phyloP scores from a whole-genome alignment of 2,329 filamentous ascomycete genomes.

The Colletotrichum siamense region DNA sequence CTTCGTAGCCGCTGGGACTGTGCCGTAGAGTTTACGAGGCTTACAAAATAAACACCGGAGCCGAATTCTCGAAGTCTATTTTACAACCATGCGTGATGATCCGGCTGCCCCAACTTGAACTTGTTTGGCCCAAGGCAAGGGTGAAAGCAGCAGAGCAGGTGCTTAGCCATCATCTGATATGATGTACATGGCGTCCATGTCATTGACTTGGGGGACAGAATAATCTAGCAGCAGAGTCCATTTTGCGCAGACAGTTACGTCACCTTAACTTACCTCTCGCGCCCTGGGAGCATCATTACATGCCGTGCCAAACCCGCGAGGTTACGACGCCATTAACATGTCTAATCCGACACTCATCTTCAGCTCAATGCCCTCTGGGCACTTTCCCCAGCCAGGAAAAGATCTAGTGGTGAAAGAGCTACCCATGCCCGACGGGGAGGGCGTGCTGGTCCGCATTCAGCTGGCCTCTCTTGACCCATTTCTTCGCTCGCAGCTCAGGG shows the following conservation, averaged over 20 bases:
- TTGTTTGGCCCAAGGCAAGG: background rate
- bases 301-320: background rate
- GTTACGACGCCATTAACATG: background rate
- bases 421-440: background rate
- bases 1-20: background rate
- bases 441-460: background rate
- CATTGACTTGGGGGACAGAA: background rate
- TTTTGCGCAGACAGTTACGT: background rate
- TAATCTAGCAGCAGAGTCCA: background rate
- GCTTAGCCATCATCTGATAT: background rate
- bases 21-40: background rate
- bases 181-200: background rate
- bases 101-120: background rate
- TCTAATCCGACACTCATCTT: background rate
- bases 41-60: background rate
- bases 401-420: background rate
- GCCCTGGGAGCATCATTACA: background rate
- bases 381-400: background rate
- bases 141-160: background rate
- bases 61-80: background rate
- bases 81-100: background rate
- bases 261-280: background rate
- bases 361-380: background rate
- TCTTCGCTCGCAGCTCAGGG: constrained; percentile 73
- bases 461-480: constrained; percentile 74